Conservation (phyloP, 306 rosid species). For the Ammopiptanthus mongolicus region DNA sequence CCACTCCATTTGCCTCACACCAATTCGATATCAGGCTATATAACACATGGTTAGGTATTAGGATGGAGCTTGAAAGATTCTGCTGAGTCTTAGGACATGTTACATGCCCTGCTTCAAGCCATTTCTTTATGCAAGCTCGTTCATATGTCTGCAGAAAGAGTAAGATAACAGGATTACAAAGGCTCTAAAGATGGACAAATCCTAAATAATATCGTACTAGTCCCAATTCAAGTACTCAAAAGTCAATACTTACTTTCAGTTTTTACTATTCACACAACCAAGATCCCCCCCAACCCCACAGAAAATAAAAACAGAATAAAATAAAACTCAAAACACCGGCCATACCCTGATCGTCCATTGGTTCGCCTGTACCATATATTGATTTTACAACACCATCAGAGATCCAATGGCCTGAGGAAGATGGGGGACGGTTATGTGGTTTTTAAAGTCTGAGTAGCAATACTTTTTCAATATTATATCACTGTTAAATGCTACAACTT, state of each 20-base stretch:
- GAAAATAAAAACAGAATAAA: too few relatives aligned
- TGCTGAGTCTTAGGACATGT: conserved; percentile 88
- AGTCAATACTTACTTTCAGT: too few relatives aligned
- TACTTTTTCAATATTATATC: background rate
- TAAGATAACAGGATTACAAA: background rate
- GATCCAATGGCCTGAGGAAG: background rate
- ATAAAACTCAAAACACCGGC: background rate
- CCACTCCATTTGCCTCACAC: conserved; percentile 79
- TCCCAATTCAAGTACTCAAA: too few relatives aligned
- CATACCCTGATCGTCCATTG: background rate
- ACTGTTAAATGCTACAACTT: background rate
- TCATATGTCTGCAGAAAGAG: conserved; percentile 71
- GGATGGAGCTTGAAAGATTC: conserved; percentile 50
- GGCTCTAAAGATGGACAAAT: background rate
- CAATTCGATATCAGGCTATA: conserved; percentile 74
- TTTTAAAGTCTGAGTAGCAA: background rate
- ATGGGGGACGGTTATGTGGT: background rate
- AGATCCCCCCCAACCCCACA: background rate
- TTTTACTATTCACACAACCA: background rate
- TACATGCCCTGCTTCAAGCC: conserved; percentile 80
- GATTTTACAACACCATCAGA: background rate
- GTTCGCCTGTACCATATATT: background rate
- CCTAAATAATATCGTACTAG: background rate
- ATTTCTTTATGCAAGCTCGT: conserved; percentile 76
- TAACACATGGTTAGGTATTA: conserved; percentile 76